Percentiles rank a stretch among this genome's conserved stretches.
These are phyloP conservation scores for Kodamaea ohmeri DNA, from an alignment of 1,139 yeast species.

Conservation along the genomic window DNA sequence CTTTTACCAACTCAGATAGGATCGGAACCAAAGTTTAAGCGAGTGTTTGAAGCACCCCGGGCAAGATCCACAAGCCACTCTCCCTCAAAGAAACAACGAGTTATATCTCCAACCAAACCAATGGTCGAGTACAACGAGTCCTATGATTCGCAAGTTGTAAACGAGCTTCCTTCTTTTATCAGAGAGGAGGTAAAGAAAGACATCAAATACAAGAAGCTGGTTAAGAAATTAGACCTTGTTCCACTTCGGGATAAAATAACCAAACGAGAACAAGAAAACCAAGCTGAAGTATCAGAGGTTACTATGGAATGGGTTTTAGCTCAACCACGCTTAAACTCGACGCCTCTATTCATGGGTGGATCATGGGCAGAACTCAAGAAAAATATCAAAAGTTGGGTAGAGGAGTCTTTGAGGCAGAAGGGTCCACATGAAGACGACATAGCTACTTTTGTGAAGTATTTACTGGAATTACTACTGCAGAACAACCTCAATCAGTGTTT, in stretches of 20 bases:
- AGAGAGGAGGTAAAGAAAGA: conserved; percentile 43
- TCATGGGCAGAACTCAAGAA: conserved; percentile 30
- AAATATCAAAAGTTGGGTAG: conserved; percentile 49
- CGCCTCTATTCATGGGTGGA: conserved; percentile 39
- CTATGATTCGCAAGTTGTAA: conserved; percentile 41
- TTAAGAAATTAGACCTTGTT: conserved; percentile 27
- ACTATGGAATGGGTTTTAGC: conserved; percentile 27
- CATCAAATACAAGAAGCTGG: conserved; percentile 29
- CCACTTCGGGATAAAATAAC: conserved; percentile 33
- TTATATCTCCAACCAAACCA: conserved; percentile 4
- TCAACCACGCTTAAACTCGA: conserved; percentile 20
- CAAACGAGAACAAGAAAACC: conserved; percentile 18
- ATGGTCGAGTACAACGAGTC: conserved; percentile 20
- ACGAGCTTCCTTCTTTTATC: conserved; percentile 48
- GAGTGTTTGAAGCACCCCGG: conserved; percentile 36
- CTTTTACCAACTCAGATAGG: conserved; percentile 35
- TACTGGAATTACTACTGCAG: conserved; percentile 21
- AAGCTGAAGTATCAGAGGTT: conserved; percentile 20
- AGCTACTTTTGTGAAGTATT: conserved; percentile 30
- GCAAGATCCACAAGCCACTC: conserved; percentile 20
- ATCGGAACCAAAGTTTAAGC: conserved; percentile 31
- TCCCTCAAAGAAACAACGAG: conserved; percentile 14
- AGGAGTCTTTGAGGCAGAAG: conserved; percentile 34
- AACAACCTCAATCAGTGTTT: conserved; percentile 23
- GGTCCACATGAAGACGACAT: conserved; percentile 66